Evolutionary conservation across 805 yeast genomes (phyloP).

Genomic region (Alloascoidea africana): DNA sequence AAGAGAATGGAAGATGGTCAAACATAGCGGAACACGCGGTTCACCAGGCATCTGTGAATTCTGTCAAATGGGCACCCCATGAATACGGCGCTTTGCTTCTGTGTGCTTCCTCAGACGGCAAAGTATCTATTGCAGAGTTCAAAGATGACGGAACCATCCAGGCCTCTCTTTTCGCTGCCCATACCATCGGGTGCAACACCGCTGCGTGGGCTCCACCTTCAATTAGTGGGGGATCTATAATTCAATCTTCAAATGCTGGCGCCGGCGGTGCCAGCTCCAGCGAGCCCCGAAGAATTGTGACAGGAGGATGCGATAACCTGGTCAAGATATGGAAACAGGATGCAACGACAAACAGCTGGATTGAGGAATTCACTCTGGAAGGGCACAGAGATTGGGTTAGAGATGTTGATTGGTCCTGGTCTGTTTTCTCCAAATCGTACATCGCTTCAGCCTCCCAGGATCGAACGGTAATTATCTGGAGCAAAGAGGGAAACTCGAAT

Average conservation of each 20-base stretch:
- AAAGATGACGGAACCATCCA: slow-evolving; percentile 69
- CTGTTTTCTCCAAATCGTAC: slow-evolving; percentile 71
- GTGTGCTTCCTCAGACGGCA: slow-evolving; percentile 89
- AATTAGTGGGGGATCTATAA: slow-evolving; percentile 15
- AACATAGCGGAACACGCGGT: slow-evolving; percentile 74
- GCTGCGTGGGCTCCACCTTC: slow-evolving; percentile 86
- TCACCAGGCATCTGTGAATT: slow-evolving; percentile 90
- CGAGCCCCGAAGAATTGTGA: slow-evolving; percentile 54
- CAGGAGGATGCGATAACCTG: slow-evolving; percentile 91
- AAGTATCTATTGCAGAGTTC: slow-evolving; percentile 80
- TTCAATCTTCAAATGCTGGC: slow-evolving; percentile 11
- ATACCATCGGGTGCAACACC: slow-evolving; percentile 85
- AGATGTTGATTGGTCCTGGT: slow-evolving; percentile 97
- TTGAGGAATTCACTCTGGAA: slow-evolving; percentile 58
- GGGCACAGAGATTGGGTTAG: slow-evolving; percentile 99
- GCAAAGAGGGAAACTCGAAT: slow-evolving; percentile 51
- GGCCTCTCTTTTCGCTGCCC: slow-evolving; percentile 50
- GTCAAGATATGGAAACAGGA: slow-evolving; percentile 83
- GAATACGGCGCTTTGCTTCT: slow-evolving; percentile 87
- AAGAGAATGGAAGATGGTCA: slow-evolving; percentile 79
- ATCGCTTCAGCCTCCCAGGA: slow-evolving; percentile 97
- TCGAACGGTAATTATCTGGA: slow-evolving; percentile 89
- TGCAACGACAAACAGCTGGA: slow-evolving; percentile 36
- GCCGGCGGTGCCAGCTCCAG: slow-evolving; percentile 16
- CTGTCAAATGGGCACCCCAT: slow-evolving; percentile 94